These are phyloP conservation scores for Astraeus odoratus DNA, from an alignment of 768 basidiomycete species.

Conservation along the genomic window DNA sequence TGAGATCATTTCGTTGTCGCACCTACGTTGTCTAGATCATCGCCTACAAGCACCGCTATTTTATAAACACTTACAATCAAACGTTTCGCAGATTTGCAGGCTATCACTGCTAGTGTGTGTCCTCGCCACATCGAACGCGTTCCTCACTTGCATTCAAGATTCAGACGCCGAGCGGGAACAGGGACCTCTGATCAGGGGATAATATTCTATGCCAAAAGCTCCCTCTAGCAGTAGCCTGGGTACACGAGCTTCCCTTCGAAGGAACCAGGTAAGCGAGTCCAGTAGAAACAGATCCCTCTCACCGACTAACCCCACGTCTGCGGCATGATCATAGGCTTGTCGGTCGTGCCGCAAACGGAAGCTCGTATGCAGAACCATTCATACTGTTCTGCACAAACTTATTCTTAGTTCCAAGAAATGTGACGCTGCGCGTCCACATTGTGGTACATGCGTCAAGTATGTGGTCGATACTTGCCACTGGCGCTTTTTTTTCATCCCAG, in stretches of 20 bases:
- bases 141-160: no score
- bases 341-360: conserved; percentile 79
- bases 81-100: neutral
- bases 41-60: neutral
- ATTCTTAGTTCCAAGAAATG: conserved; percentile 56
- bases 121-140: no score
- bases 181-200: no score
- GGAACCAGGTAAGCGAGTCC: conserved; percentile 61
- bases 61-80: neutral
- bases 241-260: conserved; percentile 59
- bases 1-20: no score
- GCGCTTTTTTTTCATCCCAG: conserved; percentile 7
- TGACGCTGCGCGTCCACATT: conserved; percentile 81
- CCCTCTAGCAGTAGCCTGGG: conserved; percentile 28
- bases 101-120: no score
- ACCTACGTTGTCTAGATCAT: no score
- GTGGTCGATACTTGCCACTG: conserved; percentile 21
- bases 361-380: conserved; percentile 45
- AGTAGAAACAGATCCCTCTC: neutral
- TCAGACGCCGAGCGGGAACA: no score
- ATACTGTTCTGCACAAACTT: conserved; percentile 1
- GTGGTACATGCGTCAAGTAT: conserved; percentile 77
- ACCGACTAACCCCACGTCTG: conserved; percentile 7
- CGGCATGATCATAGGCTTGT: conserved; percentile 48
- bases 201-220: conserved; percentile 60